phyloP scores from a whole-genome alignment of 805 yeast genomes.

The Yarrowia bubula region DNA sequence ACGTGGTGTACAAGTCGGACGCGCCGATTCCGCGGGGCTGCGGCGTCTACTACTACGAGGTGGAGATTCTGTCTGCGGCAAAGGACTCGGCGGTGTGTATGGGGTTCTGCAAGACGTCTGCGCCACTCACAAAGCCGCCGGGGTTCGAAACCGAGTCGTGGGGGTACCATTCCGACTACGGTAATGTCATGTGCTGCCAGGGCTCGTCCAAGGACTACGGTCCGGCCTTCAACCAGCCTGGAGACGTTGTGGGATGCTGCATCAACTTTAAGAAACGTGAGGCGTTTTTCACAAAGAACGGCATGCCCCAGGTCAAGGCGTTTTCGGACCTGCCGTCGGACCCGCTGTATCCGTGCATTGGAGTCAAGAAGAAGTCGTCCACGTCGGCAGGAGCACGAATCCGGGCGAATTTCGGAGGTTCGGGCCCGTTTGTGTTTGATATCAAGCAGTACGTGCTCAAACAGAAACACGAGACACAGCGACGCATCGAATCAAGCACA shows the following conservation, averaged over 20 bases:
- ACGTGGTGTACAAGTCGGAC: conserved; percentile 39
- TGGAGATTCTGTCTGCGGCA: conserved; percentile 41
- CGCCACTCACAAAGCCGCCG: conserved; percentile 43
- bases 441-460: conserved; percentile 52
- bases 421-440: conserved; percentile 55
- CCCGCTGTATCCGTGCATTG: conserved; percentile 50
- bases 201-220: conserved; percentile 44
- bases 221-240: conserved; percentile 47
- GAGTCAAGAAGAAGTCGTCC: conserved; percentile 38
- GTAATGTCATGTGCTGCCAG: conserved; percentile 44
- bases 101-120: conserved; percentile 46
- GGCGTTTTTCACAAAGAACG: conserved; percentile 80
- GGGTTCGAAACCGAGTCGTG: conserved; percentile 50
- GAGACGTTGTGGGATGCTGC: conserved; percentile 82
- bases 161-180: conserved; percentile 56
- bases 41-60: conserved; percentile 54
- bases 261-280: conserved; percentile 62
- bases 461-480: conserved; percentile 43
- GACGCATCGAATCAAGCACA: conserved; percentile 27
- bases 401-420: conserved; percentile 50
- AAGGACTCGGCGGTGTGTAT: conserved; percentile 45
- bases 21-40: conserved; percentile 42
- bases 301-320: conserved; percentile 58
- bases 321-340: conserved; percentile 47
- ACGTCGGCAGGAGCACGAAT: conserved; percentile 43